Evolutionary conservation across 2,329 filamentous ascomycete genomes (phyloP), one percentile per base, ranked within the genome.

Genomic region (Clonostachys byssicola): DNA sequence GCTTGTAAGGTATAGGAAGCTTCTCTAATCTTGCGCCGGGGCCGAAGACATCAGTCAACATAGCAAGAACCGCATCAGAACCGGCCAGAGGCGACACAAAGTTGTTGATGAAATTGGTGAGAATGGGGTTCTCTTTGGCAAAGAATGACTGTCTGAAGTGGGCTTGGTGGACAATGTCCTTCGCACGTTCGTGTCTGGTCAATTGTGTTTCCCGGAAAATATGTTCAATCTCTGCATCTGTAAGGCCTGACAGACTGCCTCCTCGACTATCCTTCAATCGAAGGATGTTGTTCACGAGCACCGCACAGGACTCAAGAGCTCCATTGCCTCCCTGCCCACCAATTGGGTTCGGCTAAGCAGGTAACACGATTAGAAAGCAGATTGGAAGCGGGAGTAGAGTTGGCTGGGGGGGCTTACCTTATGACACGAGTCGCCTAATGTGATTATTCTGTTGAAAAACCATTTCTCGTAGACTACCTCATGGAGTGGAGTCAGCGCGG

Each of bases 381-480:
- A 30, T 9, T 10, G 10, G 23, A 3, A 10, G 10, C 2, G 3
- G 10, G 9, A 10, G 23, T 4, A 30, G 3, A 10, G 10, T 10
- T 30, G 23, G 23, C 9, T 10, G 23, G 23, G 18, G 18, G 23
- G 23, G 8, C 8, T 39, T 49, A 61, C 60, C 59, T 67, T 68
- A 47, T 67, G 64, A 2, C 51, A 57, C 1, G 63, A 54, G 40
- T 67, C 64, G 5, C 64, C 64, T 2, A 67, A 49, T 5, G 52
- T 52, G 1, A 65, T 48, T 9, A 66, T 61, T 4, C 63, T 52
- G 8, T 54, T 45, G 44, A 59, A 62, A 45, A 57, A 56, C 65
- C 65, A 68, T 40, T 58, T 60, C n/a, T 63, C 53, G 34, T 53
- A 63, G 3, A 64, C 58, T 14, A 59, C 46, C 35, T 68, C 64